phyloP scores from a whole-genome alignment of 352 stramenopile species.

The Globisporangium rhizosaccharum region DNA sequence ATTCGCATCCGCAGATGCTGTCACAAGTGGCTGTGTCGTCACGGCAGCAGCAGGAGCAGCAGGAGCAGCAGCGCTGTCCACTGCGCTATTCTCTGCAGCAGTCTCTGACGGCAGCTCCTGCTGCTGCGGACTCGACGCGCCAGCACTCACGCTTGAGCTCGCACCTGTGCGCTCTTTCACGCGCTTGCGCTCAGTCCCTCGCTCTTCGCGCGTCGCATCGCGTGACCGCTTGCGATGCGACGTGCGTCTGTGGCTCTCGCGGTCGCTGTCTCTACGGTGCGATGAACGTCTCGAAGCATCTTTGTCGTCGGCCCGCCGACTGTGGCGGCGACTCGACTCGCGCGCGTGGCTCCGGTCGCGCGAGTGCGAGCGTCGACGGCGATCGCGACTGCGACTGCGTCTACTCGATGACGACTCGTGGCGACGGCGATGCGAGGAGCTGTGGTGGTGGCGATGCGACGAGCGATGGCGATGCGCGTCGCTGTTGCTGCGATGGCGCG shows the following conservation, averaged over 20 bases:
- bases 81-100: no score
- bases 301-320: slow-evolving; percentile 7
- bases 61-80: no score
- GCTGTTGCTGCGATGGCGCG: slow-evolving; percentile 1
- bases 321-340: slow-evolving; percentile 21
- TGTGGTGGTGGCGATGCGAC: slow-evolving; percentile 4
- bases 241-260: neutral
- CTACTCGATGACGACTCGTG: slow-evolving; percentile 6
- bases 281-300: neutral
- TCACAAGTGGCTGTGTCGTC: no score
- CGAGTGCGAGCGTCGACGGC: slow-evolving; percentile 4
- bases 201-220: no score
- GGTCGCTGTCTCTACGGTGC: neutral
- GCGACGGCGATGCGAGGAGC: slow-evolving; percentile 1
- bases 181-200: no score
- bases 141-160: no score
- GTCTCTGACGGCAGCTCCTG: no score
- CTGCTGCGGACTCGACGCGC: no score
- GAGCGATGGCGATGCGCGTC: slow-evolving; percentile 5
- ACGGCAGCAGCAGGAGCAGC: no score
- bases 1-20: no score
- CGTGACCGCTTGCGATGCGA: no score
- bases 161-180: no score
- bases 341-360: slow-evolving; percentile 4
- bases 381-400: slow-evolving; percentile 16